These are phyloP conservation scores for Gossypium gossypioides DNA, from an alignment of 441 rosid species.

Conservation along the genomic window DNA sequence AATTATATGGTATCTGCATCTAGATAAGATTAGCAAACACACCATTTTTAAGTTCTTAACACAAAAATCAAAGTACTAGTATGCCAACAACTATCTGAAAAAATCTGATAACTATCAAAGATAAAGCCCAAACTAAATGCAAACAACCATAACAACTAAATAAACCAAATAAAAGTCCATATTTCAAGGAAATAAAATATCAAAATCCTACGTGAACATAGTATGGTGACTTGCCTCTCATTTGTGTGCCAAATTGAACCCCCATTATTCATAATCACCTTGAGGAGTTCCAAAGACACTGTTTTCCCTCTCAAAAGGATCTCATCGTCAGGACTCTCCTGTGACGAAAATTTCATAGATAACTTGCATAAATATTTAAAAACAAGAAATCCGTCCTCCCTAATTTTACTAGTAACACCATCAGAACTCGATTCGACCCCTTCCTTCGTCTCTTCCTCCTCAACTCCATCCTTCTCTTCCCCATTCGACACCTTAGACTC, in stretches of 20 bases:
- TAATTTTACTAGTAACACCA: conserved; percentile 49
- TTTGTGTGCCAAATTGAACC: conserved; percentile 74
- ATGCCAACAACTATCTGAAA: neutral
- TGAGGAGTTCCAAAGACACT: conserved; percentile 77
- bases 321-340: conserved; percentile 81
- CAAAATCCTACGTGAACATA: neutral
- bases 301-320: conserved; percentile 86
- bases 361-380: conserved; percentile 77
- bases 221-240: conserved; percentile 58
- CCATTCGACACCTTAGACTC: conserved; percentile 21
- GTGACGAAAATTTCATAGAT: conserved; percentile 89
- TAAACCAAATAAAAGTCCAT: neutral
- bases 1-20: neutral
- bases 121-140: neutral
- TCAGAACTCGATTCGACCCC: conserved; percentile 20
- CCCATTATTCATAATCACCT: conserved; percentile 66
- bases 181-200: neutral
- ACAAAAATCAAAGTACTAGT: neutral
- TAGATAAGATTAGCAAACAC: neutral
- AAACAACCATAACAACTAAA: neutral
- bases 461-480: conserved; percentile 26
- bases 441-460: conserved; percentile 24
- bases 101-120: neutral
- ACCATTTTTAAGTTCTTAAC: neutral
- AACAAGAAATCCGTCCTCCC: conserved; percentile 77